These are phyloP conservation scores for Xanthoparmelia taractica DNA, from an alignment of 495 filamentous ascomycete genomes.

Conservation along the genomic window DNA sequence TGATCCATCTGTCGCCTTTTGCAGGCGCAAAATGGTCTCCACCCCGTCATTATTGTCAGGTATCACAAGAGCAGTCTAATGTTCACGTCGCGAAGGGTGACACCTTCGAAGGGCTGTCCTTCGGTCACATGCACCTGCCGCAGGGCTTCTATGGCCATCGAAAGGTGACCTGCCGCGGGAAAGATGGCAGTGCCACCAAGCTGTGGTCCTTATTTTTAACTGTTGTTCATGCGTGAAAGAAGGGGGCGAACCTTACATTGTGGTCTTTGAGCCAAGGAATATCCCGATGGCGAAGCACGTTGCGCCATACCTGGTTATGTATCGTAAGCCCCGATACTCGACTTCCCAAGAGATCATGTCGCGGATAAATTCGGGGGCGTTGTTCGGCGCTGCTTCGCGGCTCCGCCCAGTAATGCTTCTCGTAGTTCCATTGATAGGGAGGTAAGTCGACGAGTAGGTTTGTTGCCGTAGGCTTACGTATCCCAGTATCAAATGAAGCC, in stretches of 20 bases:
- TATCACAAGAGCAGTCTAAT: constrained; percentile 4
- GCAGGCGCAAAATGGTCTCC: too few relatives aligned
- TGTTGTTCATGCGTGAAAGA: too few relatives aligned
- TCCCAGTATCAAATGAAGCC: too few relatives aligned
- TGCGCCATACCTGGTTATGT: constrained; percentile 30
- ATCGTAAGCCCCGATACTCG: constrained; percentile 21
- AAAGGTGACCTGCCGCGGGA: constrained; percentile 48
- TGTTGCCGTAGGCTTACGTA: too few relatives aligned
- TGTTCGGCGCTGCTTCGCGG: constrained; percentile 28
- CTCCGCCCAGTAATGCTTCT: constrained; percentile 32
- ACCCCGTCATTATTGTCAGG: not conserved
- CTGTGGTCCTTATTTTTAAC: too few relatives aligned
- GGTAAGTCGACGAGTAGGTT: constrained; percentile 32
- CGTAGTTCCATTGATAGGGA: constrained; percentile 35
- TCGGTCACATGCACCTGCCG: constrained; percentile 24
- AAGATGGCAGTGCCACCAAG: constrained; percentile 38
- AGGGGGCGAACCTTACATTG: too few relatives aligned
- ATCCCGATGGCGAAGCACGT: constrained; percentile 28
- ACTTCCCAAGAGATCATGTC: constrained; percentile 30
- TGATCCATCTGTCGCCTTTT: too few relatives aligned
- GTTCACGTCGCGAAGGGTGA: not conserved
- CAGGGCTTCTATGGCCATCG: constrained; percentile 52
- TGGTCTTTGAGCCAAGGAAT: constrained; percentile 21
- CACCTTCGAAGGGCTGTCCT: not conserved
- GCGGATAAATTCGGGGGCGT: constrained; percentile 25